Base-by-base conservation (phyloP, 164 flowering plant species). In the Aristolochia contorta region DNA sequence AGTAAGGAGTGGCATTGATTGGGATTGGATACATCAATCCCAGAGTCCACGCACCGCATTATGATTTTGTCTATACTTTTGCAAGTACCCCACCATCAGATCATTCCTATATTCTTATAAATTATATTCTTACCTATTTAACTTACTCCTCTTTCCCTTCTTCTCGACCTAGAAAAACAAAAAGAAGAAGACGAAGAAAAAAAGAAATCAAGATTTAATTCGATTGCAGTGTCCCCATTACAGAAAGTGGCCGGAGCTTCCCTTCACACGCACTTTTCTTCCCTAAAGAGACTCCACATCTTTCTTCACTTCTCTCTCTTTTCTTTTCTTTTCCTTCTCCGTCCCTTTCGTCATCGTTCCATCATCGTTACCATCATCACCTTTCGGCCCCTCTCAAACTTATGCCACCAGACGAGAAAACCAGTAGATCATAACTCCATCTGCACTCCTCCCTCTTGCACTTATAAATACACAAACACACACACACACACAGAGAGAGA, bases 341-440 rank as follows among this genome's bases (percentile, higher is more conserved):
- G 0, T 0, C n/a, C 58, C 19, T 22, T 6, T 61, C 69, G 75
- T 75, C 81, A 77, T 80, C 70, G 55, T 69, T 43, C 24, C 81
- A 75, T 75, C 80, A 80, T 74, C 78, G 70, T 56, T 56, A 33
- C 57, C 75, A 70, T 73, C 79, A 80, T 80, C 76, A 67, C 33
- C 65, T 30, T 33, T 50, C 30, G 25, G 60, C 30, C 5, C 30
- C 30, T 5, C 30, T 27, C 30, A 27, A 27, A 12, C 45, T 52
- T 41, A 53, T 21, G 12, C 55, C 25, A 21, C 23, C 30, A 27
- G 30, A 37, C 43, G 43, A 37, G 10, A 37, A 37, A 37, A 37
- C 43, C 43, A 37, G 9, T 27, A 27, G 2, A 27, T 27, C 30
- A 27, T 2, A 27, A 2, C 30, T 27, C 30, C 30, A 27, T 27